phyloP scores from a whole-genome alignment of 306 rosid species.

The Casuarina glauca region DNA sequence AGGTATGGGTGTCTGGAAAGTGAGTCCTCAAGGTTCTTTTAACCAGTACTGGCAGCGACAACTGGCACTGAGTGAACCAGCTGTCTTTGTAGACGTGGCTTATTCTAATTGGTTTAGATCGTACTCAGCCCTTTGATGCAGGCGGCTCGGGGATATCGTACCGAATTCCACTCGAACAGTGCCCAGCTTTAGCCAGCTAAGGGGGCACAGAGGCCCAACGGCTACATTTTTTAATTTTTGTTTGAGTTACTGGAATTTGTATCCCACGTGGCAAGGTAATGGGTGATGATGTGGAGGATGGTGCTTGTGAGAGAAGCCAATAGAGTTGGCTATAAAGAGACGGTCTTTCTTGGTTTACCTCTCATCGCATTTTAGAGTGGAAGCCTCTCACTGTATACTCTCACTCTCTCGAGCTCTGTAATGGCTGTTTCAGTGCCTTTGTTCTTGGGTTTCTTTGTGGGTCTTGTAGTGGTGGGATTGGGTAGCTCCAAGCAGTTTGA shows the following conservation, averaged over 20 bases:
- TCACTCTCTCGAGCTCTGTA: not conserved
- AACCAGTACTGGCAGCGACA: slow-evolving; percentile 43
- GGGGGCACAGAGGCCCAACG: slow-evolving; percentile 42
- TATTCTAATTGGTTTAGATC: not conserved
- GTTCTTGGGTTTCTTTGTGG: slow-evolving; percentile 33
- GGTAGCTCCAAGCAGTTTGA: slow-evolving; percentile 67
- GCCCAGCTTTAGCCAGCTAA: slow-evolving; percentile 68
- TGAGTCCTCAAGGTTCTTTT: not conserved
- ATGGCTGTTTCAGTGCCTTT: slow-evolving; percentile 31
- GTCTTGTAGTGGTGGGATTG: slow-evolving; percentile 42
- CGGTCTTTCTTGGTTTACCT: not conserved
- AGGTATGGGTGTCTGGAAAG: not conserved
- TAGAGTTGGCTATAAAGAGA: slow-evolving; percentile 44
- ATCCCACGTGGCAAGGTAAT: slow-evolving; percentile 40
- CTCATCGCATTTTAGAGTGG: slow-evolving; percentile 28
- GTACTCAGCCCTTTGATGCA: slow-evolving; percentile 17
- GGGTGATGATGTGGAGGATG: slow-evolving; percentile 39
- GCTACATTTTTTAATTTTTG: slow-evolving; percentile 41
- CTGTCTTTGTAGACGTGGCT: slow-evolving; percentile 36
- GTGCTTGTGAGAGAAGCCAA: slow-evolving; percentile 51
- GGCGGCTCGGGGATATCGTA: slow-evolving; percentile 17
- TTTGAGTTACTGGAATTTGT: slow-evolving; percentile 29
- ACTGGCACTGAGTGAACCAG: slow-evolving; percentile 56
- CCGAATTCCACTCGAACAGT: slow-evolving; percentile 4
- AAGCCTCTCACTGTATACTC: slow-evolving; percentile 28